Evolutionary conservation across 2,329 filamentous ascomycete species (phyloP), one percentile per base, ranked within the genome.

Genomic region (Lasiodiplodia gonubiensis): DNA sequence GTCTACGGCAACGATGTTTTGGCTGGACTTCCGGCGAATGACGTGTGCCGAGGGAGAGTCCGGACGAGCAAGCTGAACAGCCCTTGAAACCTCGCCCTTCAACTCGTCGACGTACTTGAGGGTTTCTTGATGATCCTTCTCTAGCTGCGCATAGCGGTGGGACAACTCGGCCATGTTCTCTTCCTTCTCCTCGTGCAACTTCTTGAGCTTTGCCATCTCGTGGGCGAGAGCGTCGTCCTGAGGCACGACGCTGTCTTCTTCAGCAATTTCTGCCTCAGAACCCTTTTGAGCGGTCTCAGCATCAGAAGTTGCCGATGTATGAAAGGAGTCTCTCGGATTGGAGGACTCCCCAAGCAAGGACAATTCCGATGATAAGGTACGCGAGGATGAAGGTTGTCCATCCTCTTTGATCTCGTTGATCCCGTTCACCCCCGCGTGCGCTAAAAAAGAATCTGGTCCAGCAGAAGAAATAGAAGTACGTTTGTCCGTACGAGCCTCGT

Each of bases 281-380:
- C 59, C 57, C 51, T 76, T 60, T 60, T 73, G 71, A 68, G 70
- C 69, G 60, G 70, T 85, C 71, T 89, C 89, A 68, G 83, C 82
- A 76, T 89, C 87, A 71, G 87, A 89, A 60, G 86, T 85, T 70
- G 84, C 84, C 73, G 85, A 84, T 49, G 48, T 63, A 37, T 39
- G 35, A 73, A 88, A 88, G 27, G 70, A 72, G 66, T 77, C 76
- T 53, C 70, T 74, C 64, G 72, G 73, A 74, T 76, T 78, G 73
- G 71, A 78, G 76, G 91, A 92, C 75, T 91, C 91, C 86, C 91
- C 88, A 84, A 88, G 92, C 78, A 91, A 97, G 75, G 92, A 97
- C 78, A 97, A 87, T 82, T 98, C 95, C 82, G 93, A 95, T 72
- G 93, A 97, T 73, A 97, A 90, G 75, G 93, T 97, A 79, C 90